Conservation (phyloP, 1,139 yeast species). For the Kurtzmaniella natalensis region DNA sequence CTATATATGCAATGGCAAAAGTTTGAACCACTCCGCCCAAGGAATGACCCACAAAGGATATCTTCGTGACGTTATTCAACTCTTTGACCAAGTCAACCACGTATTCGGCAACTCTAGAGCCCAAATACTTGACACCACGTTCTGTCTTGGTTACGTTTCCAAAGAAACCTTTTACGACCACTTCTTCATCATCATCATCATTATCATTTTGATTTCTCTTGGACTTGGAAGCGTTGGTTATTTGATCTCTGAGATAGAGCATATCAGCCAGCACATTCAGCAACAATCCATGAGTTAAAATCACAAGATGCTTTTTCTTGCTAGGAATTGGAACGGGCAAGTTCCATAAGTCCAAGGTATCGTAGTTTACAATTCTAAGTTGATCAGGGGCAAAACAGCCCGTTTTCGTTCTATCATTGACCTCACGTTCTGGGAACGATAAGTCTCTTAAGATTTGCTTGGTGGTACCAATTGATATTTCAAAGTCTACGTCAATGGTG, state of each 20-base stretch:
- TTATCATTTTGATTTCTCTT: slow-evolving; percentile 28
- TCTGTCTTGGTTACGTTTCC: slow-evolving; percentile 90
- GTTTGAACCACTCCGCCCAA: slow-evolving; percentile 89
- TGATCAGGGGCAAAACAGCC: slow-evolving; percentile 22
- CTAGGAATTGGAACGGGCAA: slow-evolving; percentile 41
- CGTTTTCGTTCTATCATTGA: slow-evolving; percentile 25
- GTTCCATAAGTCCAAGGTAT: slow-evolving; percentile 75
- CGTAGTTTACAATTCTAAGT: slow-evolving; percentile 43
- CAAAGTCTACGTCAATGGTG: slow-evolving; percentile 66
- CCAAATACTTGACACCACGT: slow-evolving; percentile 82
- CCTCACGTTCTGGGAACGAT: slow-evolving; percentile 22
- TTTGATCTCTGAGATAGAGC: slow-evolving; percentile 78
- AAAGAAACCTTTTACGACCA: slow-evolving; percentile 76
- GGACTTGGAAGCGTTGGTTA: slow-evolving; percentile 17
- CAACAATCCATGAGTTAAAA: slow-evolving; percentile 87
- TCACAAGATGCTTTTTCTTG: slow-evolving; percentile 64
- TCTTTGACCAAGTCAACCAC: slow-evolving; percentile 52
- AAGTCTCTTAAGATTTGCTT: slow-evolving; percentile 40
- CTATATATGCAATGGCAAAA: slow-evolving; percentile 78
- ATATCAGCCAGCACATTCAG: slow-evolving; percentile 87
- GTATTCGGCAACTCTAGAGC: slow-evolving; percentile 76
- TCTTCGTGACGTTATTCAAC: slow-evolving; percentile 43
- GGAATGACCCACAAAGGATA: slow-evolving; percentile 90
- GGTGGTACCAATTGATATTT: slow-evolving; percentile 55
- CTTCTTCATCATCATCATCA: slow-evolving; percentile 53